Conservation (phyloP, 305 asterid genomes). For the Fraxinus nigra region DNA sequence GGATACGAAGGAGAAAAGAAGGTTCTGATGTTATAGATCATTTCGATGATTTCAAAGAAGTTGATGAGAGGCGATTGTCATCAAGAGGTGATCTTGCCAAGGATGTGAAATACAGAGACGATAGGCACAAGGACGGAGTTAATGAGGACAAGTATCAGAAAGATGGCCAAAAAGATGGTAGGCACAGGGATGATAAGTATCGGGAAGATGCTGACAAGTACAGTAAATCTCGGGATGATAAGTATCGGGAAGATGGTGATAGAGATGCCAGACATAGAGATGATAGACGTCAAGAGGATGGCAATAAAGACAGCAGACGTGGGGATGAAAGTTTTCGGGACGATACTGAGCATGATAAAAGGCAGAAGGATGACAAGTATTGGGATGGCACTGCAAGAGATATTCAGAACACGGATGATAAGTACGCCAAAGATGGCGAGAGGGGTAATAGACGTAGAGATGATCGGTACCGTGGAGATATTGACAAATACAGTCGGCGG, state of each 20-base stretch:
- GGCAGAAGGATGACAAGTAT: constrained; percentile 61
- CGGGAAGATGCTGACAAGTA: constrained; percentile 55
- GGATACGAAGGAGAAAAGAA: constrained; percentile 56
- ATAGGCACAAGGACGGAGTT: constrained; percentile 38
- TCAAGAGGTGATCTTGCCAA: constrained; percentile 62
- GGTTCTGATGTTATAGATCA: constrained; percentile 59
- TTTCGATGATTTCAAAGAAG: not conserved
- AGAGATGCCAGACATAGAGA: constrained; percentile 56
- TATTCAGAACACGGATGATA: constrained; percentile 58
- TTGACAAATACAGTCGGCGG: constrained; percentile 24
- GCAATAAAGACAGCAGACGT: constrained; percentile 54
- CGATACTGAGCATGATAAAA: constrained; percentile 50
- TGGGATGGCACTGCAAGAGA: constrained; percentile 67
- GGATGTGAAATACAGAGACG: constrained; percentile 68
- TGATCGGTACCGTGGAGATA: constrained; percentile 28
- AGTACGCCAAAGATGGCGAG: constrained; percentile 48
- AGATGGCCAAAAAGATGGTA: not conserved
- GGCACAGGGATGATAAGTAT: constrained; percentile 47
- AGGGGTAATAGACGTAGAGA: constrained; percentile 35
- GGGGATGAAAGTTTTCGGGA: constrained; percentile 64
- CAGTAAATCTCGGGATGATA: constrained; percentile 53
- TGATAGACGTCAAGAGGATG: constrained; percentile 56
- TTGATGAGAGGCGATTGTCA: constrained; percentile 51
- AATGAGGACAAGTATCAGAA: not conserved
- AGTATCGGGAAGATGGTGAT: constrained; percentile 62